These are phyloP conservation scores for Pyricularia pennisetigena DNA, from an alignment of 2,329 filamentous ascomycete genomes.

Conservation along the genomic window DNA sequence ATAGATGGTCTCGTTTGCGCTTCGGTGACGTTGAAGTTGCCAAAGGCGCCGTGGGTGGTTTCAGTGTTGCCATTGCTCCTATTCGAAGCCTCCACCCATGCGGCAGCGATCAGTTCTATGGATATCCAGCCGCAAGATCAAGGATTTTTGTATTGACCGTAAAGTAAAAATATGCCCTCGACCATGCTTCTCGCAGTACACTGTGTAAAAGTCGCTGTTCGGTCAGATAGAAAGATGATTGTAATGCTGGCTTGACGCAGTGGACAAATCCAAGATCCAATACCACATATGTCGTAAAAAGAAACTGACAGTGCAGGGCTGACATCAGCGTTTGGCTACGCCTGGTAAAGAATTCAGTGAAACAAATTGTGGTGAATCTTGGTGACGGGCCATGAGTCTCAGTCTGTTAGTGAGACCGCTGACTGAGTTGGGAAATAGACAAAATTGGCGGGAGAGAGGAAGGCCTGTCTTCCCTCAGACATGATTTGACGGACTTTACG, in stretches of 20 bases:
- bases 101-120: neutral
- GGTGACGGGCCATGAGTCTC: neutral
- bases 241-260: neutral
- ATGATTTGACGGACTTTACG: neutral
- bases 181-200: neutral
- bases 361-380: neutral
- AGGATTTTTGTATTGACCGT: too few species aligned
- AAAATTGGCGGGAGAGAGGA: neutral
- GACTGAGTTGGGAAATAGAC: neutral
- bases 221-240: neutral
- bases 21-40: conserved; percentile 16
- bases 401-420: neutral
- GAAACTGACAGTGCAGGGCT: neutral
- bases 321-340: neutral
- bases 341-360: neutral
- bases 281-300: neutral
- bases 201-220: neutral
- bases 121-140: neutral
- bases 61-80: neutral
- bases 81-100: neutral
- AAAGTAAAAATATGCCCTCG: neutral
- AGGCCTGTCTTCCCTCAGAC: neutral
- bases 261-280: neutral
- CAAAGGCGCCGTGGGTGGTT: neutral
- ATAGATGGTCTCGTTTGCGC: conserved; percentile 16